These are phyloP conservation scores for Monosporozyma siamensis DNA, from an alignment of 805 yeast genomes.

Conservation along the genomic window DNA sequence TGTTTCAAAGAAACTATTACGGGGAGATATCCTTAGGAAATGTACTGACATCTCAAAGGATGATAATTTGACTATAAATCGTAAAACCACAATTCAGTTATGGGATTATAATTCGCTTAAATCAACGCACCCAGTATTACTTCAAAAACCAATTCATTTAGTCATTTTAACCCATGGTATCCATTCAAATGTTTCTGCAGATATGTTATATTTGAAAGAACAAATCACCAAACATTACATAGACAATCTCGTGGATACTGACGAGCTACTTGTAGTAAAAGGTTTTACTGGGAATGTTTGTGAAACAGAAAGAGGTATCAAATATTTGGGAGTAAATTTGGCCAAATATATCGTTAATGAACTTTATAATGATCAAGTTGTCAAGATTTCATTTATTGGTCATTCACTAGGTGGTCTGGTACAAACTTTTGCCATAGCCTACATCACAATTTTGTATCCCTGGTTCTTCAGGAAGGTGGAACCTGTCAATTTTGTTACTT, in stretches of 20 bases:
- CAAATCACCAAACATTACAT: constrained; percentile 36
- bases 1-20: not conserved
- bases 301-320: constrained; percentile 70
- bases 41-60: constrained; percentile 11
- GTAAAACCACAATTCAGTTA: constrained; percentile 49
- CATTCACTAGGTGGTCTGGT: constrained; percentile 75
- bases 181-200: constrained; percentile 68
- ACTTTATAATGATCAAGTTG: constrained; percentile 35
- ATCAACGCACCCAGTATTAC: constrained; percentile 38
- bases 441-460: constrained; percentile 56
- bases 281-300: constrained; percentile 65
- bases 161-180: constrained; percentile 70
- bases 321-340: constrained; percentile 58
- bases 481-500: constrained; percentile 59
- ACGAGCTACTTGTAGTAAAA: constrained; percentile 48
- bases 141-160: constrained; percentile 48
- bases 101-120: constrained; percentile 55
- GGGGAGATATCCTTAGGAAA: not conserved
- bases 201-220: constrained; percentile 65
- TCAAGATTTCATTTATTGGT: constrained; percentile 60
- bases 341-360: constrained; percentile 54
- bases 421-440: constrained; percentile 70
- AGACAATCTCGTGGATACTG: constrained; percentile 23
- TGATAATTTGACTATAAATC: constrained; percentile 38
- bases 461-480: constrained; percentile 49